Conservation (phyloP, 2,329 filamentous ascomycete genomes). For the Nannizziopsis arthrosporioides region DNA sequence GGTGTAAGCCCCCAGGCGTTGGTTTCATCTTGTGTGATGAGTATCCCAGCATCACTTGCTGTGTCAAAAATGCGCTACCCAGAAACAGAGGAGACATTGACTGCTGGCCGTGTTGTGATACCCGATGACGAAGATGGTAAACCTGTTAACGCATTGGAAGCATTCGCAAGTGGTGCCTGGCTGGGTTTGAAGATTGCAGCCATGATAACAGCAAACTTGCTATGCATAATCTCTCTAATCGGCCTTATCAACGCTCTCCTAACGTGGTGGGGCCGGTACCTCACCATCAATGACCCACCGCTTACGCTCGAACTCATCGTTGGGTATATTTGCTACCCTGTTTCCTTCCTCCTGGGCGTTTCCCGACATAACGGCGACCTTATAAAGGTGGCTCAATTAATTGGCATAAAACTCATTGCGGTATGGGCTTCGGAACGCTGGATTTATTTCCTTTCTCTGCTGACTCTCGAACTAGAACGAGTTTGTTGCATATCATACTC, state of each 20-base stretch:
- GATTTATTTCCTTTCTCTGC: constrained; percentile 13
- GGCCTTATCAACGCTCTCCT: constrained; percentile 63
- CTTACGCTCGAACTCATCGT: constrained; percentile 65
- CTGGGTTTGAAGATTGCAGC: constrained; percentile 75
- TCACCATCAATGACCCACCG: constrained; percentile 58
- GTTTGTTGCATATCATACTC: constrained; percentile 57
- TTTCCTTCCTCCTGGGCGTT: constrained; percentile 73
- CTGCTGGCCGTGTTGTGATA: constrained; percentile 66
- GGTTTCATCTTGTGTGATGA: constrained; percentile 90
- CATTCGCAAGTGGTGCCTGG: constrained; percentile 75
- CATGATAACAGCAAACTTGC: constrained; percentile 67
- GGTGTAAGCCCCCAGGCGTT: constrained; percentile 75
- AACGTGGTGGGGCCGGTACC: constrained; percentile 72
- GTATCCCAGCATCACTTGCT: constrained; percentile 79
- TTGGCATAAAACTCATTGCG: constrained; percentile 73
- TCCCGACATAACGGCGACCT: constrained; percentile 50
- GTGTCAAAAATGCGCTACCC: constrained; percentile 84
- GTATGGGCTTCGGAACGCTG: constrained; percentile 29
- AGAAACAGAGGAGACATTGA: constrained; percentile 75
- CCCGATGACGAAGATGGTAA: constrained; percentile 59
- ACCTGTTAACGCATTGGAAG: constrained; percentile 70
- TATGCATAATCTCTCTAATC: constrained; percentile 71
- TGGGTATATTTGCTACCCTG: constrained; percentile 65
- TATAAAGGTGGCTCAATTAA: constrained; percentile 62
- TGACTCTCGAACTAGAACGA: constrained; percentile 47